Evolutionary conservation across 2,329 filamentous ascomycete genomes (phyloP).

Genomic region (Nakataea oryzae): DNA sequence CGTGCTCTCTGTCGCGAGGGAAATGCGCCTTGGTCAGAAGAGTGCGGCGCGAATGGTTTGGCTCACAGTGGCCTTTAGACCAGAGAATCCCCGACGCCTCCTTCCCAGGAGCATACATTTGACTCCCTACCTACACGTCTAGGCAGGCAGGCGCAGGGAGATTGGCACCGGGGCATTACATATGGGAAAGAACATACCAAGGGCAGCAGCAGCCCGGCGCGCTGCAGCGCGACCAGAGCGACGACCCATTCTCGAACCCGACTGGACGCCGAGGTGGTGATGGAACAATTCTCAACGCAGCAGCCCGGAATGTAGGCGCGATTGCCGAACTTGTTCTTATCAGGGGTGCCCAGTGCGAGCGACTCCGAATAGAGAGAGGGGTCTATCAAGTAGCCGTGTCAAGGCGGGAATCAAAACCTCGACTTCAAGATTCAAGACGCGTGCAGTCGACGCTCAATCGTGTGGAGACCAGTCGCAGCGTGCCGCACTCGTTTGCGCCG

Average conservation of each 20-base stretch:
- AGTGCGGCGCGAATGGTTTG: too few relatives aligned
- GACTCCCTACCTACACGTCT: too few relatives aligned
- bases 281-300: background rate
- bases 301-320: too few relatives aligned
- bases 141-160: too few relatives aligned
- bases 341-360: background rate
- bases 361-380: background rate
- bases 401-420: too few relatives aligned
- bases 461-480: background rate
- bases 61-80: background rate
- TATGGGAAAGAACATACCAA: constrained; percentile 21
- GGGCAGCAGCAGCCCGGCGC: constrained; percentile 29
- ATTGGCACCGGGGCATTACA: background rate
- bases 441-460: background rate
- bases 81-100: background rate
- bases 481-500: background rate
- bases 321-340: background rate
- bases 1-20: constrained; percentile 30
- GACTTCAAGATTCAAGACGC: background rate
- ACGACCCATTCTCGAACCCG: constrained; percentile 16
- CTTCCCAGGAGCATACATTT: background rate
- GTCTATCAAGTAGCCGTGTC: background rate
- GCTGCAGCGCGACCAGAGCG: constrained; percentile 32
- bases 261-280: background rate
- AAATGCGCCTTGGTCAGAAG: constrained; percentile 2